Conservation (phyloP, 345 rosid genomes). For the Ricinus communis region DNA sequence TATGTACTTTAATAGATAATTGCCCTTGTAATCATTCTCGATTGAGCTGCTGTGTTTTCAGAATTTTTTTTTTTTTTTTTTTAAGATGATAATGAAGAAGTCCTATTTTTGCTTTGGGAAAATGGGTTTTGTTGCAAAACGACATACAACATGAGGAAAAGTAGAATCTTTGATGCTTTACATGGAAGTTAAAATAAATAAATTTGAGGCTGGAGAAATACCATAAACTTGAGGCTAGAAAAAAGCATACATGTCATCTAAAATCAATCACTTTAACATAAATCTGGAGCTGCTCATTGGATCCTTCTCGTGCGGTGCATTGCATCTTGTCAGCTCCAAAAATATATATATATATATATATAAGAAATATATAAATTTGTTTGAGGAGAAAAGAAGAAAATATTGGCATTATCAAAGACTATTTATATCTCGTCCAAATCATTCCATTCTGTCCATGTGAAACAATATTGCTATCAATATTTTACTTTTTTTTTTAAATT, state of each 20-base stretch:
- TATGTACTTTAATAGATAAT: background rate
- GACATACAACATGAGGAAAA: background rate
- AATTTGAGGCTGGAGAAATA: background rate
- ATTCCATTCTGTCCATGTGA: too few species aligned
- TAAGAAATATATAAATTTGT: too few species aligned
- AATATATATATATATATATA: too few species aligned
- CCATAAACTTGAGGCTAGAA: too few species aligned
- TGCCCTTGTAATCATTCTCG: background rate
- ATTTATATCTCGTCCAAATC: too few species aligned
- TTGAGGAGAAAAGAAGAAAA: too few species aligned
- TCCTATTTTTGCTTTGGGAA: background rate
- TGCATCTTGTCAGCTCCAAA: background rate
- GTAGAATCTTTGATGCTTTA: constrained; percentile 5
- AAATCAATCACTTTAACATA: background rate
- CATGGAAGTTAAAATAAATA: background rate
- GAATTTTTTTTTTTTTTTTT: too few species aligned
- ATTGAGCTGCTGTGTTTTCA: background rate
- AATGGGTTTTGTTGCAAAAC: background rate
- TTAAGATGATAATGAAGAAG: background rate
- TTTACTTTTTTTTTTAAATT: too few species aligned
- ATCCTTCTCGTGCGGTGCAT: background rate
- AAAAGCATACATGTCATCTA: background rate
- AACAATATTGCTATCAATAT: too few species aligned
- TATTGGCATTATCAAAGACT: too few species aligned
- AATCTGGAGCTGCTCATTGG: background rate